A percentile compares a stretch with the other conserved stretches of the same genome.
Conservation (phyloP, 331 rosid genomes). For the Malus hybrid region DNA sequence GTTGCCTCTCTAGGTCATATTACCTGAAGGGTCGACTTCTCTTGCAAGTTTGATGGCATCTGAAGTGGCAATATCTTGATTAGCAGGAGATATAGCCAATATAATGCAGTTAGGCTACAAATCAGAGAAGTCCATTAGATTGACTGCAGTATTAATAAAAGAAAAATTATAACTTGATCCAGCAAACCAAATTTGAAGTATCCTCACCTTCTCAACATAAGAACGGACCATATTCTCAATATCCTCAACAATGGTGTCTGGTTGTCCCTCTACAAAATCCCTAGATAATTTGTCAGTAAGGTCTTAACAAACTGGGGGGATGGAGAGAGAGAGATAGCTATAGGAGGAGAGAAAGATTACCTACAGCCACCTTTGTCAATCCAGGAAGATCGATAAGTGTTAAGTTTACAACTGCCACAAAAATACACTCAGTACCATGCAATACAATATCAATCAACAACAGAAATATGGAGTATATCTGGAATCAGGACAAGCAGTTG, state of each 20-base stretch:
- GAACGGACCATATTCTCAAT: constrained; percentile 97
- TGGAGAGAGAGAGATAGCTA: background rate
- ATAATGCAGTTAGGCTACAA: constrained; percentile 95
- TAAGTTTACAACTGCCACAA: constrained; percentile 87
- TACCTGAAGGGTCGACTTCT: constrained; percentile 98
- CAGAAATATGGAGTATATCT: background rate
- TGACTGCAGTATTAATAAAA: constrained; percentile 1
- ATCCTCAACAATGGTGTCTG: constrained; percentile 83
- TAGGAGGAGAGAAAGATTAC: constrained; percentile 32
- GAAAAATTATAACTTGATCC: background rate
- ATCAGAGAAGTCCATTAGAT: constrained; percentile 34
- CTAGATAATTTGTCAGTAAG: constrained; percentile 15
- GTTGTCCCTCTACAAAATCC: constrained; percentile 78
- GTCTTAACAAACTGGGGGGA: background rate
- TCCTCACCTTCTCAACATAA: constrained; percentile 89
- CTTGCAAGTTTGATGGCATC: constrained; percentile 96
- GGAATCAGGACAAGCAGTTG: background rate
- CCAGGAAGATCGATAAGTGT: constrained; percentile 99
- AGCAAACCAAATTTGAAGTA: constrained; percentile 1
- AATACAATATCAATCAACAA: background rate
- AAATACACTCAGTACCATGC: constrained; percentile 22
- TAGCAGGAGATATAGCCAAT: constrained; percentile 98
- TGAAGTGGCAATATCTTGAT: constrained; percentile 99
- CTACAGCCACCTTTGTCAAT: constrained; percentile 98
- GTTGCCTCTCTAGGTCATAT: constrained; percentile 11